Base-by-base conservation (phyloP, 2,329 filamentous ascomycete genomes). In the Sarocladium strictum region DNA sequence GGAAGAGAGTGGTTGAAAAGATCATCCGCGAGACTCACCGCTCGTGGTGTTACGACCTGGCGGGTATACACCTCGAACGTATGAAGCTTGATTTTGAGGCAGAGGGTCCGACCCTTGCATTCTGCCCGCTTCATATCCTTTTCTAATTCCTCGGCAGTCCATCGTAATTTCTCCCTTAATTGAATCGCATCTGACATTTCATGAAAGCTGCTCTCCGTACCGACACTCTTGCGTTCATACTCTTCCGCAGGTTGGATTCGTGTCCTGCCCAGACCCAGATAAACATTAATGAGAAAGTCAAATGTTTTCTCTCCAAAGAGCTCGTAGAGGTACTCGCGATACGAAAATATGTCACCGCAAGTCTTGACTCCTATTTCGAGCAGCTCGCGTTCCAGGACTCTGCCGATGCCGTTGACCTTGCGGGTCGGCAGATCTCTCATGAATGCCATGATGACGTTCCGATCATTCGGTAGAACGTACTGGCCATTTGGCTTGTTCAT, bases 401-500 rank as follows among this genome's bases (percentile, higher is more conserved):
- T 83, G 0, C 94, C 94, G n/a, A 99, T 82, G 1, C 94, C 94
- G 60, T 97, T 97, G 41, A 97, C 89, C 65, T 97, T 97, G 32
- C 94, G 81, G 1, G 90, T 91, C 0, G 92, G 86, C 23, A 99
- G 75, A 27, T 86, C 80, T 11, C 80, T 78, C 87, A 97, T 96
- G 65, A 97, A 97, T 0, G 78, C 73, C 80, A 97, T 84, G 57
- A 99, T 90, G 1, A 83, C 78, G 24, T 74, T 72, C 10, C 92
- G 80, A 38, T 96, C 86, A 53, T 79, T 88, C 0, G 86, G 79
- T 1, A 97, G 74, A 10, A 81, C 72, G 62, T 87, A 97, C 65
- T 97, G 94, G 0, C 94, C 94, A 62, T 99, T 96, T 0, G 94
- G 94, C 65, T 99, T 99, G 70, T 97, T 97, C 68, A 87, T 83